Evolutionary conservation across 2,329 filamentous ascomycete genomes (phyloP).

Genomic region (Cladosporium velox): DNA sequence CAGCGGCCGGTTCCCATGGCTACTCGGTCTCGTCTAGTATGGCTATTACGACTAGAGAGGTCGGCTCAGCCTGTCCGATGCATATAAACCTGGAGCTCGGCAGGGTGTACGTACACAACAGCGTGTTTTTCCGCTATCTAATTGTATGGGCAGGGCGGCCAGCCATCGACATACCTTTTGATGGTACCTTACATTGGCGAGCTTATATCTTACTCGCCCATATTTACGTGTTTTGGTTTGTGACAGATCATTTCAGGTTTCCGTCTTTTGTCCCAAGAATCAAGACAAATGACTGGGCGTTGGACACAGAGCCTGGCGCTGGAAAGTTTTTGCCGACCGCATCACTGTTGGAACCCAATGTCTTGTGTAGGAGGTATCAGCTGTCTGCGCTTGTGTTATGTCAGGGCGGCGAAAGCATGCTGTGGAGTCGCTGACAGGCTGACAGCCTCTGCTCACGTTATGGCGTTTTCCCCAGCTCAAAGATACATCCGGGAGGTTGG

Average conservation of each 20-base stretch:
- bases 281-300: no score
- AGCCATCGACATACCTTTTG: neutral
- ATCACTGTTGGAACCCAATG: neutral
- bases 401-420: neutral
- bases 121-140: neutral
- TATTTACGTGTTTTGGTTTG: neutral
- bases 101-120: neutral
- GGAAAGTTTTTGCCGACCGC: no score
- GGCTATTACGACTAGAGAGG: neutral
- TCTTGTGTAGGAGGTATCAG: neutral
- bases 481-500: neutral
- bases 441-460: neutral
- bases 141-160: neutral
- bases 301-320: neutral
- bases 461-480: neutral
- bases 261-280: neutral
- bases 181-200: neutral
- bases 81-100: neutral
- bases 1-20: neutral
- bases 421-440: neutral
- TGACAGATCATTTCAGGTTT: neutral
- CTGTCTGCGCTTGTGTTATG: neutral
- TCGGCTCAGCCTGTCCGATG: neutral
- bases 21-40: neutral
- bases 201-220: neutral